phyloP scores from a whole-genome alignment of 2,329 filamentous ascomycete genomes.

The Macroventuria anomochaeta region DNA sequence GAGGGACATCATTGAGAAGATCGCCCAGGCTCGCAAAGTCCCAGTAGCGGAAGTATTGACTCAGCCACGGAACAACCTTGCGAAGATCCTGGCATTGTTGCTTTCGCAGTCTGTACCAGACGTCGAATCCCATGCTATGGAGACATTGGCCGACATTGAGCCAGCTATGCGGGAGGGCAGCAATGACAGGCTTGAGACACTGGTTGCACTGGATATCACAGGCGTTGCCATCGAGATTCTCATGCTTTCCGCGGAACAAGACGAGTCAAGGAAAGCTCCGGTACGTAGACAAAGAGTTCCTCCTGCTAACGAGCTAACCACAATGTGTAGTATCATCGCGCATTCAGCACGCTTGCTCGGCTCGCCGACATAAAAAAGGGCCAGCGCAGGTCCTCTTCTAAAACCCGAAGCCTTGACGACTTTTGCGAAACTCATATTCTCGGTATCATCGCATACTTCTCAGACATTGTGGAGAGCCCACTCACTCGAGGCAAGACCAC shows the following conservation, averaged over 20 bases:
- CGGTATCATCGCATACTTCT: constrained; percentile 83
- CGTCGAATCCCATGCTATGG: constrained; percentile 70
- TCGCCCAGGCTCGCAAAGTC: constrained; percentile 71
- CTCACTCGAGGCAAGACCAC: constrained; percentile 46
- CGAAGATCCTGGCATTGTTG: constrained; percentile 64
- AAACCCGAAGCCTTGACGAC: constrained; percentile 66
- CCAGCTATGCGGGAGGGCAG: constrained; percentile 68
- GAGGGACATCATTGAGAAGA: constrained; percentile 77
- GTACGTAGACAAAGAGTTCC: constrained; percentile 55
- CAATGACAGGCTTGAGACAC: constrained; percentile 66
- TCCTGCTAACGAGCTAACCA: constrained; percentile 3
- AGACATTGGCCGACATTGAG: constrained; percentile 71
- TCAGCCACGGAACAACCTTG: constrained; percentile 62
- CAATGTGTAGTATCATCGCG: constrained; percentile 53
- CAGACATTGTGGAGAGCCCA: constrained; percentile 76
- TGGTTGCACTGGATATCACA: constrained; percentile 78
- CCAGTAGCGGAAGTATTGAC: constrained; percentile 67
- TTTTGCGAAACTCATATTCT: constrained; percentile 87
- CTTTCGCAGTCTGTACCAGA: constrained; percentile 68
- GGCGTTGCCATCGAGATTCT: constrained; percentile 80
- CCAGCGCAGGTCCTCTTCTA: constrained; percentile 53
- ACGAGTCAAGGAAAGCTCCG: constrained; percentile 58
- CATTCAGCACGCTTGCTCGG: constrained; percentile 55
- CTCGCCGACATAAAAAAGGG: constrained; percentile 57
- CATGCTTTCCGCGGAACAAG: constrained; percentile 76